phyloP scores from a whole-genome alignment of 1,284 basidiomycete genomes.

The Cryptococcus maquisensis region DNA sequence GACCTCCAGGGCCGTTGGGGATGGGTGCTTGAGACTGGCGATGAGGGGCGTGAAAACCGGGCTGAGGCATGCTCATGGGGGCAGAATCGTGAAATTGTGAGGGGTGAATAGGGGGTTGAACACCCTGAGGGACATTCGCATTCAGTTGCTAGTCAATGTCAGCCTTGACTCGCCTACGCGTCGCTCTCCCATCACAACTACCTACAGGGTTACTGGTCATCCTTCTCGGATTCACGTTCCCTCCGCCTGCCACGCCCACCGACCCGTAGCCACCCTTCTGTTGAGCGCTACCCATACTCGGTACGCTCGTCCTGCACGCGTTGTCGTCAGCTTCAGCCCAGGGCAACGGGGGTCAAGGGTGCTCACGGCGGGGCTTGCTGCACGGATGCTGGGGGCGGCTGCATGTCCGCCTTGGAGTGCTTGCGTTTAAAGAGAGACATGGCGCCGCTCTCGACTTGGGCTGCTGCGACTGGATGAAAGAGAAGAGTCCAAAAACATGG shows the following conservation, averaged over 20 bases:
- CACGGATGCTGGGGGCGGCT: neutral
- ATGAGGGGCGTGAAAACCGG: neutral
- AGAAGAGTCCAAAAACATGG: neutral
- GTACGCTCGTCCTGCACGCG: too few relatives aligned
- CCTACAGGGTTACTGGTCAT: slow-evolving; percentile 35
- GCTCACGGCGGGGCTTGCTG: too few relatives aligned
- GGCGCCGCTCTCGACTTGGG: neutral
- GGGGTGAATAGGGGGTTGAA: too few relatives aligned
- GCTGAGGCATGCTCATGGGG: neutral
- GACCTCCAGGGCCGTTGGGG: neutral
- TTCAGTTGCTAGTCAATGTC: neutral
- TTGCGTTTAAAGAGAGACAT: slow-evolving; percentile 42
- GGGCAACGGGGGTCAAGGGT: too few relatives aligned
- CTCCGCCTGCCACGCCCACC: neutral
- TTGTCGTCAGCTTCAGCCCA: too few relatives aligned
- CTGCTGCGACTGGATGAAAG: neutral
- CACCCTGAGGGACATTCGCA: neutral
- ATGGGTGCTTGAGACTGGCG: neutral
- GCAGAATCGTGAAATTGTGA: neutral
- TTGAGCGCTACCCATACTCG: too few relatives aligned
- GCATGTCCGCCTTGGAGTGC: slow-evolving; percentile 30
- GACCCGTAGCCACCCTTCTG: neutral
- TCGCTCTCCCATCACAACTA: neutral
- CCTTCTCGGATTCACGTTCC: slow-evolving; percentile 6
- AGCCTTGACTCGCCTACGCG: neutral